Base-by-base conservation (phyloP, 495 filamentous ascomycete genomes). In the Sabuloglossum arenarium region DNA sequence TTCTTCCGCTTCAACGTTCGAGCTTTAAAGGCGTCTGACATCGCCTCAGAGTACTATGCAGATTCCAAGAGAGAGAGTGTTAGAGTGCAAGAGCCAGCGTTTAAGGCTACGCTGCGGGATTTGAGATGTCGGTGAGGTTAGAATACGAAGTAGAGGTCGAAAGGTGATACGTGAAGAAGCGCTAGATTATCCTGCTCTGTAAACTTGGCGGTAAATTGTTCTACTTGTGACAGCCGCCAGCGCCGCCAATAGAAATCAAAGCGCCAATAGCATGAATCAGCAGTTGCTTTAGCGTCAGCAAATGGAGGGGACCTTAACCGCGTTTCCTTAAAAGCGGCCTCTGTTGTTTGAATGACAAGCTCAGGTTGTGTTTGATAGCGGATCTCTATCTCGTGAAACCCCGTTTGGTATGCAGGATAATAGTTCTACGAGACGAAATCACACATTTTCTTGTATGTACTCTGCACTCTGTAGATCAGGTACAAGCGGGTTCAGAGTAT, bases 1-100 rank as follows among this genome's bases (percentile, higher is more conserved):
- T 96, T 98, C 77, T 96, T 95, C 71, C 90, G 82, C 79, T 94
- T 95, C 76, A 98, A 78, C 52, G 93, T 88, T 71, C 85, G 82
- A 64, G 82, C 79, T 63, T 89, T 83, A 66, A 96, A 93, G 63
- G 73, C 69, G 68, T 93, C 89, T 60, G 84, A 75, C 88, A 94
- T 94, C 71, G 64, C 70, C 67, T 59, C 61, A 58, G 58, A 14
- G 53, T 9, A 28, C n/a, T 6, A 16, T 34, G 21, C 1, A 21
- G 14, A 28, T 34, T 53, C 3, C 21, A 23, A 30, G 19, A 4
- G 21, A 6, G 39, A 3, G 21, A 21, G 23, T 53, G 29, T 19
- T 14, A 12, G 10, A 21, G 53, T 37, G 29, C 3, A 19, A 31
- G 23, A 31, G 29, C 4, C 1, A 29, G 47, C 25, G 47, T 6